phyloP scores from a whole-genome alignment of 257 asterid genomes.

The Verbascum thapsus region DNA sequence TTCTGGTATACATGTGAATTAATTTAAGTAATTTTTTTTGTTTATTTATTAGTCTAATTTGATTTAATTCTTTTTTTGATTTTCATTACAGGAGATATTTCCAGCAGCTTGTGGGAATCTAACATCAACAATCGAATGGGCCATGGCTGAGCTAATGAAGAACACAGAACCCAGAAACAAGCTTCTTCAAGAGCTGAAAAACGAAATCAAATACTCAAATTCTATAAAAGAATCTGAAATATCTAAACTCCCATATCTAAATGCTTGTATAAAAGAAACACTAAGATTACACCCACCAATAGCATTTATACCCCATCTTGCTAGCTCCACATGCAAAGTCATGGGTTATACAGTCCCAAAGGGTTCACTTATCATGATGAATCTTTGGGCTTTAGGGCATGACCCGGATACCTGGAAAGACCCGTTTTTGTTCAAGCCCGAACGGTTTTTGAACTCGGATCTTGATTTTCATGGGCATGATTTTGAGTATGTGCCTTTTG shows the following conservation, averaged over 20 bases:
- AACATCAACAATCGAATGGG: slow-evolving; percentile 45
- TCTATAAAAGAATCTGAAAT: slow-evolving; percentile 35
- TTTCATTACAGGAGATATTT: slow-evolving; percentile 42
- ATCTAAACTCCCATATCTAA: slow-evolving; percentile 38
- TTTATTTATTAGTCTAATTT: too few relatives aligned
- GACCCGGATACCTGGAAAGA: slow-evolving; percentile 36
- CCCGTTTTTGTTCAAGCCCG: slow-evolving; percentile 34
- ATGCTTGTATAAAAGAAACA: slow-evolving; percentile 48
- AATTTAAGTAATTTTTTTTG: too few relatives aligned
- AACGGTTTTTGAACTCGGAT: slow-evolving; percentile 38
- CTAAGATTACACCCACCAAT: slow-evolving; percentile 45
- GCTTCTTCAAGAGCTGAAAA: slow-evolving; percentile 35
- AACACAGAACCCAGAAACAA: slow-evolving; percentile 35
- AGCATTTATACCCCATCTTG: slow-evolving; percentile 44
- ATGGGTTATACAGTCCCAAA: slow-evolving; percentile 40
- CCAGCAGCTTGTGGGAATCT: slow-evolving; percentile 43
- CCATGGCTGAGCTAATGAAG: slow-evolving; percentile 44
- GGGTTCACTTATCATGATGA: slow-evolving; percentile 38
- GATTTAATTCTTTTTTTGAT: not conserved
- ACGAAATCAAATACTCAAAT: not conserved
- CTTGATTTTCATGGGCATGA: slow-evolving; percentile 38
- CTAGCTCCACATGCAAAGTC: slow-evolving; percentile 36
- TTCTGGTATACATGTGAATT: slow-evolving; percentile 36
- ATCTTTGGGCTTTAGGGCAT: slow-evolving; percentile 46
- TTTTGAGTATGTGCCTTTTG: slow-evolving; percentile 19